Base-by-base conservation (phyloP, 257 asterid species). In the Ilex aquifolium region DNA sequence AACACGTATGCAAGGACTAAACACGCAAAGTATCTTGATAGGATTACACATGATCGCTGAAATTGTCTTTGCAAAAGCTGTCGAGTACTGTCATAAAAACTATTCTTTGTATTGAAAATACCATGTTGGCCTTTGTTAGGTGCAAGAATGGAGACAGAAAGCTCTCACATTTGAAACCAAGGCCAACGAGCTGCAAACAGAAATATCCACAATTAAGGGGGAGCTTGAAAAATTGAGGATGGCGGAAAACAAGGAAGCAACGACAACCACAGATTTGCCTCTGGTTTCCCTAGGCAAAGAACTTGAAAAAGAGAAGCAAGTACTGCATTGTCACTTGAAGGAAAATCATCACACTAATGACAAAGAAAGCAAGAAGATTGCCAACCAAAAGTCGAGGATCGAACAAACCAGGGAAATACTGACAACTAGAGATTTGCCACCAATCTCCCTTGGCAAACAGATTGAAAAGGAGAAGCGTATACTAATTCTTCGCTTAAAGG, bases 121-220 rank as follows among this genome's bases (percentile, higher is more conserved):
- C 52, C 10, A 10, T 46, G 3, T 5, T 2, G 11, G n/a, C 21
- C 32, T 46, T 10, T 32, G 42, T 46, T 44, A 91, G 98, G 88
- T 91, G 69, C 75, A 80, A 69, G 93, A 81, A 64, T 91, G 95
- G 98, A 82, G 71, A 73, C 86, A 65, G 58, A 85, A 64, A 63
- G 87, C 95, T 15, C 76, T 68, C 13, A 48, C 60, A 16, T 74
- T 66, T 30, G 83, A 91, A 78, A 73, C 52, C 69, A 82, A 78
- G 79, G 90, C 78, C 2, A 68, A 67, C 12, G 77, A 75, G 66
- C 71, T 79, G 63, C 68, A 79, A 51, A 70, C 61, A 31, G 72
- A 85, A 65, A n/a, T 82, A 63, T 67, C 74, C 7, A 29, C 36
- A 29, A 62, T 76, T 0, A 81, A 75, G 65, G 83, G 57, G 65